Percentiles rank a stretch among this genome's conserved stretches.
These are phyloP conservation scores for Drosera capensis DNA, from an alignment of 148 eudicot genomes.

Conservation along the genomic window DNA sequence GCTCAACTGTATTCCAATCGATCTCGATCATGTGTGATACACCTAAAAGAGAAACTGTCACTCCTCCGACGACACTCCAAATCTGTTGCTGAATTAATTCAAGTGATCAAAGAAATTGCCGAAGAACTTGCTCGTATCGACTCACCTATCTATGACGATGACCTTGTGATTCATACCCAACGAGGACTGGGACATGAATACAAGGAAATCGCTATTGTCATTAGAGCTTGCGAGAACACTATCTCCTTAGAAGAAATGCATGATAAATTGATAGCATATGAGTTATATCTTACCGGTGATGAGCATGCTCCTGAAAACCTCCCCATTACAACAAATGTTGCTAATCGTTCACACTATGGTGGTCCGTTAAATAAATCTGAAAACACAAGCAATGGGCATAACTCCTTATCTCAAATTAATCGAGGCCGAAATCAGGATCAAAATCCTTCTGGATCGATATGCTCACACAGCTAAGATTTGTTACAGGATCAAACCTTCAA, in stretches of 20 bases:
- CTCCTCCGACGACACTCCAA: background rate
- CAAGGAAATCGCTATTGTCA: background rate
- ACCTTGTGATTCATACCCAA: background rate
- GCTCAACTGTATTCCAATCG: slow-evolving; percentile 4
- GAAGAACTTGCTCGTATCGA: slow-evolving; percentile 2
- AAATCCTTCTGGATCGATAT: too few species aligned
- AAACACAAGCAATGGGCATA: too few species aligned
- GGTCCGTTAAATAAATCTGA: too few species aligned
- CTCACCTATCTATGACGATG: background rate
- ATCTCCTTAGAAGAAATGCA: slow-evolving; percentile 3
- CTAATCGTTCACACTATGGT: slow-evolving; percentile 2
- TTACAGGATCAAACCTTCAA: too few species aligned
- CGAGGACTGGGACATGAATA: background rate
- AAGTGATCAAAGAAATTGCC: background rate
- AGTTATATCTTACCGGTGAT: background rate
- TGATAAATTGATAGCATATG: background rate
- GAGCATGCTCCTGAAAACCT: too few species aligned
- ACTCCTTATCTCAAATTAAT: too few species aligned
- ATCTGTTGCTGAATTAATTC: background rate
- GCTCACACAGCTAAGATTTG: too few species aligned
- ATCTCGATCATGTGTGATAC: slow-evolving; percentile 1
- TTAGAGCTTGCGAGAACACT: background rate
- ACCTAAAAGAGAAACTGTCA: slow-evolving; percentile 1
- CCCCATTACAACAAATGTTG: background rate
- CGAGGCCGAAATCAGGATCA: too few species aligned